These are phyloP conservation scores for Zygoascus biomembranicola DNA, from an alignment of 805 yeast genomes.

Conservation along the genomic window DNA sequence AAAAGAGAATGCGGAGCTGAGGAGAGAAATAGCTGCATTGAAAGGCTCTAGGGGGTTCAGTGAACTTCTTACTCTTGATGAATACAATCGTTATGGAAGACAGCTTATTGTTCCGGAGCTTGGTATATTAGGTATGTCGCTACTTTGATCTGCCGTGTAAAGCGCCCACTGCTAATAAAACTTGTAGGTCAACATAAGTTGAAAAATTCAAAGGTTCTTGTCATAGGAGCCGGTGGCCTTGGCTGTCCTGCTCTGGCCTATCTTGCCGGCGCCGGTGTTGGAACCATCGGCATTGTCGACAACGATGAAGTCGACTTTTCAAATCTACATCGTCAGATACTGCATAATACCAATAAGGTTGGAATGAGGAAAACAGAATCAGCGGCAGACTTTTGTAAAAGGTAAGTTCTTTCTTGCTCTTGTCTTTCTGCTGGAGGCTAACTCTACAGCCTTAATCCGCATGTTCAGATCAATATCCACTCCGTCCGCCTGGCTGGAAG, in stretches of 20 bases:
- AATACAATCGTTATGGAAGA: constrained; percentile 80
- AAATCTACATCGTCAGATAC: constrained; percentile 81
- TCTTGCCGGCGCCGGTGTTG: constrained; percentile 82
- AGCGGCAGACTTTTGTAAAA: constrained; percentile 48
- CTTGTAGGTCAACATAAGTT: constrained; percentile 47
- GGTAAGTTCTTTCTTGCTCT: constrained; percentile 9
- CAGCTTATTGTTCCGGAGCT: constrained; percentile 89
- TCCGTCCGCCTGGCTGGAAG: constrained; percentile 41
- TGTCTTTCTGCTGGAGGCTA: background rate
- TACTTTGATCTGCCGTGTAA: no score
- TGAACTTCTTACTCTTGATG: constrained; percentile 37
- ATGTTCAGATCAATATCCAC: constrained; percentile 47
- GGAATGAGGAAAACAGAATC: constrained; percentile 73
- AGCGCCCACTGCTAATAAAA: background rate
- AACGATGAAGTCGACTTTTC: constrained; percentile 76
- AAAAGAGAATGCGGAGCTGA: constrained; percentile 12
- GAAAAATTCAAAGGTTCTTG: constrained; percentile 52
- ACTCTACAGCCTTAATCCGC: constrained; percentile 49
- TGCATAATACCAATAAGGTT: constrained; percentile 59
- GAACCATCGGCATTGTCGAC: constrained; percentile 78
- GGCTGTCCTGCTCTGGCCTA: constrained; percentile 89
- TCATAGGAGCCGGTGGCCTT: constrained; percentile 94
- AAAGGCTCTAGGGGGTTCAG: background rate
- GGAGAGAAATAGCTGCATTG: constrained; percentile 6
- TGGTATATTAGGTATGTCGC: constrained; percentile 33